Evolutionary conservation across 2,329 filamentous ascomycete species (phyloP), one percentile per base, ranked within the genome.

Genomic region (Talaromyces atroroseus): DNA sequence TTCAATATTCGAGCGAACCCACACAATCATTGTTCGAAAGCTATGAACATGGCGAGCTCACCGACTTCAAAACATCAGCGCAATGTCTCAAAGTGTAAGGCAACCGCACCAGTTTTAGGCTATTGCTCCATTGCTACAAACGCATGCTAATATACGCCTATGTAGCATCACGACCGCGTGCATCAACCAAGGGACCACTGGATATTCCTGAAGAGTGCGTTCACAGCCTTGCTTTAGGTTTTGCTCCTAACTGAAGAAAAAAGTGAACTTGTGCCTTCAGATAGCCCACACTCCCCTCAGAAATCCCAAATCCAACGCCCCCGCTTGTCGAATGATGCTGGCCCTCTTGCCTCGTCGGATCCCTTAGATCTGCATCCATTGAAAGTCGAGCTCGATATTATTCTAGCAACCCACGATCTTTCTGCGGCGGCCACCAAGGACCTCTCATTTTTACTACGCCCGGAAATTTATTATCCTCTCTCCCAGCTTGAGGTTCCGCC

Each of bases 401-500:
- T 69, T 23, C 60, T 72, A 26, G 63, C 64, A 56, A 59, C 68
- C 63, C 63, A 65, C 55, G 64, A 70, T 18, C 60, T 72, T 50
- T 58, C 69, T 46, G 69, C 75, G 11, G 69, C 78, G n/a, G 69
- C 77, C n/a, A 71, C 76, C 36, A 88, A 89, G 65, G 87, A 95
- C 74, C 88, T 96, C 63, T 84, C 86, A 18, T 92, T 88, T 69
- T 84, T 96, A 47, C 82, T 94, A 11, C 83, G 86, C 20, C 86
- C 89, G 2, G 84, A 90, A 61, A 87, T 92, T 56, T 96, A 92
- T 76, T 92, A 96, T 68, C 84, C 87, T 1, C 78, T 96, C 23
- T 85, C 87, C 0, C 81, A 81, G 16, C 79, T 84, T 46, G 76
- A 81, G 51, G 74, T 84, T 46, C 81, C 82, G 3, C 73, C 74